phyloP scores from a whole-genome alignment of 2,329 filamentous ascomycete species.

The Colletotrichum scovillei region DNA sequence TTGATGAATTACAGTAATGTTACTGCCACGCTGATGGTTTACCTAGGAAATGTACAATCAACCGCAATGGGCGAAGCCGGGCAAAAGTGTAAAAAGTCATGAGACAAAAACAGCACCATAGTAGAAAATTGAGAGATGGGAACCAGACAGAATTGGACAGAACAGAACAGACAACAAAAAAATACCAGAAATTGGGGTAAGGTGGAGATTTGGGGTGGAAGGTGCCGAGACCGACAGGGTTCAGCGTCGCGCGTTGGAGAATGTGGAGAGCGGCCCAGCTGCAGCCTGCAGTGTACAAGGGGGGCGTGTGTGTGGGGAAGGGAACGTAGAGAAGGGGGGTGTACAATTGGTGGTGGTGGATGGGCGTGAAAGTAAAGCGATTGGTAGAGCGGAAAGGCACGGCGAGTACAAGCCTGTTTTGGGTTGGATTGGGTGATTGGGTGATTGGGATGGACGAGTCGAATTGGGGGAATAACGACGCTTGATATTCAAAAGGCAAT shows the following conservation, averaged over 20 bases:
- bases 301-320: conserved; percentile 23
- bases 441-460: not conserved
- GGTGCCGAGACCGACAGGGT: conserved; percentile 24
- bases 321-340: not conserved
- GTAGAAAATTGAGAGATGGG: not conserved
- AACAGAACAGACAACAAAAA: not conserved
- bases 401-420: not conserved
- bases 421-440: not conserved
- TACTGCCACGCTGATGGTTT: not conserved
- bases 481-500: not conserved
- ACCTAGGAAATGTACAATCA: too few relatives aligned
- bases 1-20: not conserved
- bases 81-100: not conserved
- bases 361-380: not conserved
- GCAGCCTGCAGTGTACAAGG: not conserved
- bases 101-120: not conserved
- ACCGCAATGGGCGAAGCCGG: too few relatives aligned
- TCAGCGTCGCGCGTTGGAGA: conserved; percentile 25
- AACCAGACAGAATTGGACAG: too few relatives aligned
- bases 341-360: not conserved
- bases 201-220: conserved; percentile 29
- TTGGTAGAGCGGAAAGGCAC: not conserved
- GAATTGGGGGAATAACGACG: not conserved
- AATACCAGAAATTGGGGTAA: conserved; percentile 17
- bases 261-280: conserved; percentile 19